Evolutionary conservation across 2,329 filamentous ascomycete species (phyloP).

Genomic region (Colletotrichum agaves): DNA sequence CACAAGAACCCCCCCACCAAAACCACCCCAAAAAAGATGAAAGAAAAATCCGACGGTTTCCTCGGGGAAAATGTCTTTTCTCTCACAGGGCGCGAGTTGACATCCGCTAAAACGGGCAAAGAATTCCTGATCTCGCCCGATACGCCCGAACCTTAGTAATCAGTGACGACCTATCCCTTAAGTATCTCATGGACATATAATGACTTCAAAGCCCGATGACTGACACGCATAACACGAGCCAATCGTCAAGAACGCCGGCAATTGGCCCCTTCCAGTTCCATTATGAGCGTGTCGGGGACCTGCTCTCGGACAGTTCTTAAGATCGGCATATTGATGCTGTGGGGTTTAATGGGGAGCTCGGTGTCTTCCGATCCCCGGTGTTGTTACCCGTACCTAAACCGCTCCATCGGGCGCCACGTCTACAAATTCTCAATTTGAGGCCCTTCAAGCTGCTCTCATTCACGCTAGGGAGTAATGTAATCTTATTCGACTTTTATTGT

Average conservation of each 20-base stretch:
- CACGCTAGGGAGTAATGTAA: no score
- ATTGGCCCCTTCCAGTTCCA: no score
- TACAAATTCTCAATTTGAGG: neutral
- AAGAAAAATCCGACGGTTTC: neutral
- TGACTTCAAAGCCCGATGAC: neutral
- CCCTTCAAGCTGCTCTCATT: neutral
- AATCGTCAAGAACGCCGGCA: no score
- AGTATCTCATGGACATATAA: no score
- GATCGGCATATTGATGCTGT: neutral
- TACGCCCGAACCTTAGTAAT: conserved; percentile 2
- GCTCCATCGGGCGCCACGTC: neutral
- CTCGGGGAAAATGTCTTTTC: conserved; percentile 9
- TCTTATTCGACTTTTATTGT: conserved; percentile 12
- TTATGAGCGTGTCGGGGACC: no score
- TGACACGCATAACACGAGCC: neutral
- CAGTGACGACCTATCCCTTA: neutral
- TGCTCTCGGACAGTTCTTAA: neutral
- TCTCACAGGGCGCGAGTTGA: neutral
- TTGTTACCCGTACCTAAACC: conserved; percentile 12
- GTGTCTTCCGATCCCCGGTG: conserved; percentile 1
- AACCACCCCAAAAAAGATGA: no score
- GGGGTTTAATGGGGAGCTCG: neutral
- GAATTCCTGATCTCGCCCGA: conserved; percentile 11
- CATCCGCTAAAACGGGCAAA: conserved; percentile 14
- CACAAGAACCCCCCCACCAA: neutral